A percentile compares a stretch with the other conserved stretches of the same genome.
Evolutionary conservation across 1,139 yeast species (phyloP).

Genomic region (Yamadazyma sp.): DNA sequence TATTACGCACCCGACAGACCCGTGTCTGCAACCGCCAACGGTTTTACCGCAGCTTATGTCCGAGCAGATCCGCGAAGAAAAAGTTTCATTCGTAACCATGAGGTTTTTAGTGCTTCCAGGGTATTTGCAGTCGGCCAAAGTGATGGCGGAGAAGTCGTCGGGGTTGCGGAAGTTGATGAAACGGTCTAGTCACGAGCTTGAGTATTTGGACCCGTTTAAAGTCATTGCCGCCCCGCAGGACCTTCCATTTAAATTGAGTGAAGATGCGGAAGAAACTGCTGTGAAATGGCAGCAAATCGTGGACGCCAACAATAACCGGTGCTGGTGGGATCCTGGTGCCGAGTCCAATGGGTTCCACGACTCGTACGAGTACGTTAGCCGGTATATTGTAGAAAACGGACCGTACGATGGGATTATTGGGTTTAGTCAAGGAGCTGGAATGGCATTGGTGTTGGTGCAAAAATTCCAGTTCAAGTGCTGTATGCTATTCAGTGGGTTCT

Average conservation of each 20-base stretch:
- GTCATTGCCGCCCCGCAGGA: conserved; percentile 24
- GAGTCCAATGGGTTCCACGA: conserved; percentile 33
- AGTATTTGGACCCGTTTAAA: conserved; percentile 39
- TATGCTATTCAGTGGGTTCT: conserved; percentile 55
- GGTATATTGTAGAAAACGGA: conserved; percentile 64
- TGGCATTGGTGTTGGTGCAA: conserved; percentile 52
- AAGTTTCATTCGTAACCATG: conserved; percentile 2
- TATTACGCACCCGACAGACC: no score
- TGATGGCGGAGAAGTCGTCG: conserved; percentile 76
- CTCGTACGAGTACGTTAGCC: conserved; percentile 42
- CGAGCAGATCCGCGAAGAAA: not conserved
- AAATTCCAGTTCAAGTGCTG: conserved; percentile 45
- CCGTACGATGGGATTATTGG: conserved; percentile 90
- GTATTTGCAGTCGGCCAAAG: conserved; percentile 63
- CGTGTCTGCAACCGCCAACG: no score
- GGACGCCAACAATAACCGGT: conserved; percentile 52
- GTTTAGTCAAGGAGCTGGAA: conserved; percentile 92
- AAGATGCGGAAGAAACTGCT: conserved; percentile 25
- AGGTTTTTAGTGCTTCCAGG: conserved; percentile 36
- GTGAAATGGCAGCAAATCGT: conserved; percentile 31
- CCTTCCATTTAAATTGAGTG: conserved; percentile 29
- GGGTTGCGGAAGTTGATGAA: conserved; percentile 71
- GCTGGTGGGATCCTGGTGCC: conserved; percentile 38
- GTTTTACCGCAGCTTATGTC: no score
- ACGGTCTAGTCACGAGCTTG: conserved; percentile 51